These are phyloP conservation scores for Waitea zeae DNA, from an alignment of 1,284 basidiomycete genomes.

Conservation along the genomic window DNA sequence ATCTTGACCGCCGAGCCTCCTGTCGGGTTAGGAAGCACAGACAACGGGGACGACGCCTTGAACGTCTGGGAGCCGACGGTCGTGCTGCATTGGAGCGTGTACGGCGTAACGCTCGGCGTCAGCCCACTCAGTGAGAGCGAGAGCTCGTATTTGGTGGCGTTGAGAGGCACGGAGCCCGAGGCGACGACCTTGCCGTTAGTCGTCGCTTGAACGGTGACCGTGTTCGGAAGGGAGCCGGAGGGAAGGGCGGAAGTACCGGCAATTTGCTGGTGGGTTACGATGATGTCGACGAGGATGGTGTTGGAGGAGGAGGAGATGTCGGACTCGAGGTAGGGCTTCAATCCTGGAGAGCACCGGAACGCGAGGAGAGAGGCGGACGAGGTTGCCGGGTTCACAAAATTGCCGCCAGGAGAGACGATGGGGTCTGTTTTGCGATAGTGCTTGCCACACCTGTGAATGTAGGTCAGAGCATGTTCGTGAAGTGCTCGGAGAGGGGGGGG, in stretches of 20 bases:
- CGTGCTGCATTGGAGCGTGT: slow-evolving; percentile 35
- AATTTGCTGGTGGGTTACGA: slow-evolving; percentile 30
- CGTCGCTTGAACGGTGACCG: slow-evolving; percentile 15
- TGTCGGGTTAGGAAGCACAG: slow-evolving; percentile 38
- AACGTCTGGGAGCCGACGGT: slow-evolving; percentile 23
- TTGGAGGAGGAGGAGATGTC: slow-evolving; percentile 21
- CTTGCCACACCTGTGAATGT: too few species aligned
- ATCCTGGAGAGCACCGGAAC: slow-evolving; percentile 46
- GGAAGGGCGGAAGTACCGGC: slow-evolving; percentile 21
- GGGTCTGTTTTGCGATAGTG: slow-evolving; percentile 36
- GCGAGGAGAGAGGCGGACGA: slow-evolving; percentile 39
- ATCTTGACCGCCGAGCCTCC: slow-evolving; percentile 42
- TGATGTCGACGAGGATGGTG: slow-evolving; percentile 38
- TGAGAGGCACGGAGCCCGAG: slow-evolving; percentile 28
- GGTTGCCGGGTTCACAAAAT: slow-evolving; percentile 35
- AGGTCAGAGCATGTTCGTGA: too few species aligned
- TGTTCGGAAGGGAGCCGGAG: slow-evolving; percentile 16
- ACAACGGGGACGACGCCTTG: slow-evolving; percentile 24
- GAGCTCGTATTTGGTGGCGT: slow-evolving; percentile 29
- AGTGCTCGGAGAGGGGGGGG: too few species aligned
- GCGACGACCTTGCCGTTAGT: too few species aligned
- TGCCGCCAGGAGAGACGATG: slow-evolving; percentile 36
- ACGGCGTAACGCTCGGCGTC: slow-evolving; percentile 24
- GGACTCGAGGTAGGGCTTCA: slow-evolving; percentile 48
- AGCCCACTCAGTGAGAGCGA: slow-evolving; percentile 30